phyloP scores from a whole-genome alignment of 805 yeast species.

The Zygoascus tannicola region DNA sequence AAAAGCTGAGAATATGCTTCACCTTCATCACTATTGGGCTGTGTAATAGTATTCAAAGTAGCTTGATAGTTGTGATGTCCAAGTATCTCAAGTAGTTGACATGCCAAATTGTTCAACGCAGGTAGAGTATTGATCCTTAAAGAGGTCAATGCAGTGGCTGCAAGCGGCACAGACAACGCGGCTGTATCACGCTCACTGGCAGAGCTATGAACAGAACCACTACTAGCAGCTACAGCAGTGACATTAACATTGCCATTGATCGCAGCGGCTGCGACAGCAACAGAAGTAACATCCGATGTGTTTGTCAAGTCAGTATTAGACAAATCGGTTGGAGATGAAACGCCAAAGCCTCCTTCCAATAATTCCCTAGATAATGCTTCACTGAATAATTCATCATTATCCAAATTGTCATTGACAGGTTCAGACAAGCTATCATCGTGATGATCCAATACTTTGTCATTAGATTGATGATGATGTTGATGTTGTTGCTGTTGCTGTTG shows the following conservation, averaged over 20 bases:
- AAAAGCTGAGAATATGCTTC: constrained; percentile 53
- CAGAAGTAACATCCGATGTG: background rate
- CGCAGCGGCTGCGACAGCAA: background rate
- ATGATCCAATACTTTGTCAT: background rate
- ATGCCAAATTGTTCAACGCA: constrained; percentile 68
- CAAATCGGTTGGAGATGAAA: background rate
- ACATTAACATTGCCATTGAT: background rate
- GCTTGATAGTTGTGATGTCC: constrained; percentile 71
- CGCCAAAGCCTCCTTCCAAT: background rate
- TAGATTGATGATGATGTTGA: background rate
- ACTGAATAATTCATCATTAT: constrained; percentile 18
- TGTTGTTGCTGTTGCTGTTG: background rate
- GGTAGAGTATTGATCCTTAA: constrained; percentile 35
- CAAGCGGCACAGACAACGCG: too few species aligned
- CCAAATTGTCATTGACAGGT: constrained; percentile 17
- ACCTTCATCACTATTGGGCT: constrained; percentile 55
- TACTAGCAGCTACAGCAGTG: background rate
- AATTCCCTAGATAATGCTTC: constrained; percentile 1
- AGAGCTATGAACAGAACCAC: background rate
- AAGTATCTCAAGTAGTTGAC: constrained; percentile 66
- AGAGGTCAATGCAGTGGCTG: background rate
- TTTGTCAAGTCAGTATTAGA: background rate
- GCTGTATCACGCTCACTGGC: too few species aligned
- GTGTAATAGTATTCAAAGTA: constrained; percentile 57
- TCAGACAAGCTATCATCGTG: constrained; percentile 7